Base-by-base conservation (phyloP, 768 basidiomycete genomes). In the Pulveroboletus sp. region DNA sequence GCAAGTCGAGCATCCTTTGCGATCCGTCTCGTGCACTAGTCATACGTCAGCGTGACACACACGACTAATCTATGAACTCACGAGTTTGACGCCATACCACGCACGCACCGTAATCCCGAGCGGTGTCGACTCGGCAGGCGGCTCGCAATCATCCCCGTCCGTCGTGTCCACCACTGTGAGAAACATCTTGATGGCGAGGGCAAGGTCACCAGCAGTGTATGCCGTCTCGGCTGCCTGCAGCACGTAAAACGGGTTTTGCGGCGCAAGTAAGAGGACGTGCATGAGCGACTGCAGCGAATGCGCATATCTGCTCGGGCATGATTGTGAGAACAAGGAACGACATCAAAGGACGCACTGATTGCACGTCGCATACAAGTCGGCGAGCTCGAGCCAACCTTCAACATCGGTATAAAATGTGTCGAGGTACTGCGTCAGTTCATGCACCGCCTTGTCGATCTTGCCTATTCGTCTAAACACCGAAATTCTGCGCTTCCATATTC, bases 181-280 rank as follows among this genome's bases (percentile, higher is more conserved):
- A 72, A 83, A 93, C 73, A 81, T 83, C 66, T 89, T 88, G 45
- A 91, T 72, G 2, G 92, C 82, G 8, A 92, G 72, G 0, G 86
- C 78, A 19, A 90, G 61, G 63, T 94, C 90, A 2, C 77, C 80
- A 0, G 82, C 75, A 1, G 90, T 89, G 62, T 89, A 93, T 0
- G 90, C 90, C 9, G 87, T 92, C 67, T 97, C 93, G 0, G 91
- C 93, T 41, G 83, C 85, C 55, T 86, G 85, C n/a, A 94, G 76
- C 49, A 83, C 77, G 33, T 87, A 84, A 60, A 91, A 88, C 0
- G 90, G 87, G 59, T 93, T 94, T 55, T 94, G 90, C 0, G 93
- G 90, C 2, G 84, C 79, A 25, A 97, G 78, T 25, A 93, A 73
- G 37, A 94, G 75, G 6, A 81, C 85, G 68, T 97, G 92, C 11